Evolutionary conservation across 805 yeast genomes (phyloP).

Genomic region (Debaryomyces tyrocola): DNA sequence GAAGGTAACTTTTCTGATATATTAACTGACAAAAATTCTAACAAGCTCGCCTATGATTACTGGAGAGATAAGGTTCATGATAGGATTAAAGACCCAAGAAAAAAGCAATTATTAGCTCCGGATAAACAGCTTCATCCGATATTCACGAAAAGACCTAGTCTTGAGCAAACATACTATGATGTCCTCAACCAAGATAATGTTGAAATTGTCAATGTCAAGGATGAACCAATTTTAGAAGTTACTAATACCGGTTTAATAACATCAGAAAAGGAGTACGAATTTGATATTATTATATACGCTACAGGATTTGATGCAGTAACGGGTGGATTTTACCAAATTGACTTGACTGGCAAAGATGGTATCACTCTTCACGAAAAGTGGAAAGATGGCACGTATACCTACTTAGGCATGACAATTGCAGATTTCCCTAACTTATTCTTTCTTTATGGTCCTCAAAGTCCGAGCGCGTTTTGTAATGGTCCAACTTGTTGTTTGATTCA

Average conservation of each 20-base stretch:
- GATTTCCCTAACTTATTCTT: slow-evolving; percentile 28
- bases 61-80: slow-evolving; percentile 16
- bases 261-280: slow-evolving; percentile 7
- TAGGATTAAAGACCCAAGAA: slow-evolving; percentile 17
- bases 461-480: slow-evolving; percentile 28
- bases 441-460: slow-evolving; percentile 30
- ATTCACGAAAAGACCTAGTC: slow-evolving; percentile 18
- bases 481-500: slow-evolving; percentile 26
- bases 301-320: slow-evolving; percentile 22
- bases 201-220: slow-evolving; percentile 17
- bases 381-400: slow-evolving; percentile 20
- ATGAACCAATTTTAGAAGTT: slow-evolving; percentile 9
- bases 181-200: slow-evolving; percentile 15
- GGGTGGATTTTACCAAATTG: slow-evolving; percentile 12
- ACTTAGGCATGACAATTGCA: slow-evolving; percentile 19
- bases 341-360: slow-evolving; percentile 2
- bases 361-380: slow-evolving; percentile 15
- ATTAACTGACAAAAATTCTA: slow-evolving; percentile 14
- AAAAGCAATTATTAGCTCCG: slow-evolving; percentile 19
- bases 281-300: slow-evolving; percentile 15
- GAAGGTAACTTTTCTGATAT: slow-evolving; percentile 16
- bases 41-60: slow-evolving; percentile 15
- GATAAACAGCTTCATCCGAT: slow-evolving; percentile 15
- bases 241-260: slow-evolving; percentile 15
- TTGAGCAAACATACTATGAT: slow-evolving; percentile 18